phyloP scores from a whole-genome alignment of 192 early-diverging fungal species.

The Coemansia sp. region DNA sequence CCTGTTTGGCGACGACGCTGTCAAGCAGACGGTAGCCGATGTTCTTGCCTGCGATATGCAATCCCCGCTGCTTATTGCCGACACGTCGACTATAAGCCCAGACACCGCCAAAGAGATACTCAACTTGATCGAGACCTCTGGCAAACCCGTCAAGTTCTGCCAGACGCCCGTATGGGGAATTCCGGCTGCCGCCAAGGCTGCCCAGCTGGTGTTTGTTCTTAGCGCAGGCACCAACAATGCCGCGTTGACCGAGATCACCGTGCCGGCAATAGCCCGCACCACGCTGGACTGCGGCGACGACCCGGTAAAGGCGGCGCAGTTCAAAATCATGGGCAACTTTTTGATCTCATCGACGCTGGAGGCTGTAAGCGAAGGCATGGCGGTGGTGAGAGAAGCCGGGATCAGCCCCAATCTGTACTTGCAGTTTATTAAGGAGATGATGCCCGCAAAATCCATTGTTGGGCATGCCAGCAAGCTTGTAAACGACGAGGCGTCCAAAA shows the following conservation, averaged over 20 bases:
- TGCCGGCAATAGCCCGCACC: conserved; percentile 45
- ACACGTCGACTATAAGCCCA: conserved; percentile 61
- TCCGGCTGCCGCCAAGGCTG: conserved; percentile 51
- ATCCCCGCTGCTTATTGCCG: conserved; percentile 53
- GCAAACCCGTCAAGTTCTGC: conserved; percentile 27
- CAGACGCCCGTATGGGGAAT: conserved; percentile 61
- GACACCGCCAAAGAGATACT: conserved; percentile 26
- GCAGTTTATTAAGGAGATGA: conserved; percentile 55
- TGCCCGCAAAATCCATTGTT: conserved; percentile 48
- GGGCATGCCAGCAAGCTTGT: conserved; percentile 52
- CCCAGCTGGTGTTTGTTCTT: conserved; percentile 55
- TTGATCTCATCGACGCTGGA: conserved; percentile 60
- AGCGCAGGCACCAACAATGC: conserved; percentile 24
- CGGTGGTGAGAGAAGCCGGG: conserved; percentile 56
- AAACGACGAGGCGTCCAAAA: conserved; percentile 30
- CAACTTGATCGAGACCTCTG: conserved; percentile 7
- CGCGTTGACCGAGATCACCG: conserved; percentile 13
- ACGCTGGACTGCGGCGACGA: conserved; percentile 56
- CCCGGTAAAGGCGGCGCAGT: conserved; percentile 39
- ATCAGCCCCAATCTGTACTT: conserved; percentile 55
- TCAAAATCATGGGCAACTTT: conserved; percentile 71
- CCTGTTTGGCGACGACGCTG: conserved; percentile 61
- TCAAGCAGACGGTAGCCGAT: conserved; percentile 44
- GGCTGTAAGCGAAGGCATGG: conserved; percentile 62
- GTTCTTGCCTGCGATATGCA: conserved; percentile 24